Evolutionary conservation across 2,329 filamentous ascomycete genomes (phyloP).

Genomic region (Colletotrichum tropicicola): DNA sequence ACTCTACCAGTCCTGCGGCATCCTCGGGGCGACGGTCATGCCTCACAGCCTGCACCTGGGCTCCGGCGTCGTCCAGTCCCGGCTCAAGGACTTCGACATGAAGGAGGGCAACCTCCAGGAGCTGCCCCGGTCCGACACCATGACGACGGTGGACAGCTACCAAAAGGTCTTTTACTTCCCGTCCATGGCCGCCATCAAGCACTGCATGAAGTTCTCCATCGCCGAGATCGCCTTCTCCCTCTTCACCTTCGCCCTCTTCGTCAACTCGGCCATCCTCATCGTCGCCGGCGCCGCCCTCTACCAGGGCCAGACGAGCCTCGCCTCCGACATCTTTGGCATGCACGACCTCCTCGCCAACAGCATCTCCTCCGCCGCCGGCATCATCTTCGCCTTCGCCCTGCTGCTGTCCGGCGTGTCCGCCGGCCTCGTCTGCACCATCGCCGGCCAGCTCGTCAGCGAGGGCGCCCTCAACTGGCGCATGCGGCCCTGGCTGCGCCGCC

Average conservation of each 20-base stretch:
- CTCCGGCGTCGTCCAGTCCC: conserved; percentile 73
- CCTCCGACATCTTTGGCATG: conserved; percentile 85
- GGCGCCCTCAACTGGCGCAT: conserved; percentile 81
- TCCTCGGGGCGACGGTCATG: conserved; percentile 82
- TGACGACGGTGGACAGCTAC: conserved; percentile 40
- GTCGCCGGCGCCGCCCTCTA: conserved; percentile 84
- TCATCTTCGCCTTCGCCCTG: conserved; percentile 84
- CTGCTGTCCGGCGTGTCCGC: conserved; percentile 83
- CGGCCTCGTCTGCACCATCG: conserved; percentile 88
- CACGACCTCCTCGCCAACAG: conserved; percentile 74
- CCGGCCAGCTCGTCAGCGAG: conserved; percentile 89
- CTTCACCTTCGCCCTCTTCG: conserved; percentile 85
- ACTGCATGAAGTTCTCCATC: conserved; percentile 79
- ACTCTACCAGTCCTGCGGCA: conserved; percentile 77
- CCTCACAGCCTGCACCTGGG: conserved; percentile 75
- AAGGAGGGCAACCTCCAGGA: conserved; percentile 53
- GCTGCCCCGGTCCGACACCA: conserved; percentile 44
- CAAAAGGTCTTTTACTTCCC: conserved; percentile 73
- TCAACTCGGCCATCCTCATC: conserved; percentile 87
- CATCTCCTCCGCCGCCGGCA: conserved; percentile 79
- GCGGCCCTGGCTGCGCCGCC: conserved; percentile 79
- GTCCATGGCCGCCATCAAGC: conserved; percentile 75
- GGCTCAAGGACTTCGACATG: conserved; percentile 70
- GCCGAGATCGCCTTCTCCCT: conserved; percentile 76
- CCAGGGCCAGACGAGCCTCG: conserved; percentile 63